These are phyloP conservation scores for Paraconiothyrium brasiliense DNA, from an alignment of 2,329 filamentous ascomycete species.

Conservation along the genomic window DNA sequence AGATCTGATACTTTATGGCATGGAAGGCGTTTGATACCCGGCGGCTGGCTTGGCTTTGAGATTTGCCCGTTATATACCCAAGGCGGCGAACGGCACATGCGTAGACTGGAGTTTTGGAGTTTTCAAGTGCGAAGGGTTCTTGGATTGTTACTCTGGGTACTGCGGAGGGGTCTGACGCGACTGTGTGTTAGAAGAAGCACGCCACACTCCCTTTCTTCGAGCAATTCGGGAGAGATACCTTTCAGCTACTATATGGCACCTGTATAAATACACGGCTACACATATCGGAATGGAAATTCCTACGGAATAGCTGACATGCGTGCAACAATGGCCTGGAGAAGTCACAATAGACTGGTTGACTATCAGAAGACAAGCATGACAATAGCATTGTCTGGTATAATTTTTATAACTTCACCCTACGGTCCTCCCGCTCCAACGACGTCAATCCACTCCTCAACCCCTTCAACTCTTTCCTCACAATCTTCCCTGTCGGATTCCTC, in stretches of 20 bases:
- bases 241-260: no score
- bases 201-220: no score
- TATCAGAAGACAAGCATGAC: no score
- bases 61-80: slow-evolving; percentile 24
- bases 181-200: neutral
- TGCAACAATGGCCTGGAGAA: neutral
- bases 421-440: slow-evolving; percentile 23
- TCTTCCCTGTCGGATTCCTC: slow-evolving; percentile 28
- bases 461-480: slow-evolving; percentile 20
- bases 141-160: neutral
- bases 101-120: slow-evolving; percentile 13
- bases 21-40: slow-evolving; percentile 48
- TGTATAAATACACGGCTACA: no score
- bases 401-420: slow-evolving; percentile 20
- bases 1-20: slow-evolving; percentile 34
- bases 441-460: slow-evolving; percentile 20
- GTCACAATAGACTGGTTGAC: neutral
- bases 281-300: no score
- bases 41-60: slow-evolving; percentile 19
- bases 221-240: no score
- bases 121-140: neutral
- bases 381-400: neutral
- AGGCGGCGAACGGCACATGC: slow-evolving; percentile 16
- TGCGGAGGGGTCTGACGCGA: neutral
- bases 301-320: neutral